Evolutionary conservation across 805 yeast genomes (phyloP), one percentile per base, ranked within the genome.

Genomic region (Nakazawaea wickerhamii): DNA sequence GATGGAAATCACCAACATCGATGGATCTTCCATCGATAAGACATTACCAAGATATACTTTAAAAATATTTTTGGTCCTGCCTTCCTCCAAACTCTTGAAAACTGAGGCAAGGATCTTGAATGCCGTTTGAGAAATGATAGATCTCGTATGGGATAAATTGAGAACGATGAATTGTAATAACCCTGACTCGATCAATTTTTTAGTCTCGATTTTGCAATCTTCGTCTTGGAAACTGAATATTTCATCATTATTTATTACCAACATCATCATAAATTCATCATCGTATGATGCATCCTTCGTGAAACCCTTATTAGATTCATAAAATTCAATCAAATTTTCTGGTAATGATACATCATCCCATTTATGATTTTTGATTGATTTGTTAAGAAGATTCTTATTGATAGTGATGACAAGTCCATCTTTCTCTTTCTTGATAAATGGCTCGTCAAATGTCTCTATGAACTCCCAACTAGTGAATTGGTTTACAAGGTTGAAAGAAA

Each of bases 391-490:
- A 17, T 57, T 65, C 48, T 73, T 76, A 50, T 71, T 70, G 36
- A 84, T 54, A 4, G 72, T 68, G 6, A 84, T 64, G 2, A 72
- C 65, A n/a, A 75, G 58, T 4, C 74, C 73, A 13, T 60, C 45
- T 51, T 63, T 64, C 50, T 70, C 68, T 46, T 66, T 65, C 38
- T 68, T 65, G 41, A 77, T 65, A 22, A 79, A 51, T 41, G 64
- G 61, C n/a, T 70, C 68, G 30, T 66, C 68, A 13, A 50, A 61
- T 33, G 58, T 75, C 56, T 70, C 68, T 33, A 55, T 54, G 39
- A 81, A 71, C 40, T 84, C 89, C 95, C 95, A 85, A 34, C 71
- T 65, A 26, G 68, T 62, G 4, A 84, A 78, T 28, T 67, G 57
- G 40, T 68, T 68, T n/a, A 83, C 67, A 95, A 95, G 88, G 6